phyloP scores from a whole-genome alignment of 495 filamentous ascomycete species.

The Aspergillus cavernicola region DNA sequence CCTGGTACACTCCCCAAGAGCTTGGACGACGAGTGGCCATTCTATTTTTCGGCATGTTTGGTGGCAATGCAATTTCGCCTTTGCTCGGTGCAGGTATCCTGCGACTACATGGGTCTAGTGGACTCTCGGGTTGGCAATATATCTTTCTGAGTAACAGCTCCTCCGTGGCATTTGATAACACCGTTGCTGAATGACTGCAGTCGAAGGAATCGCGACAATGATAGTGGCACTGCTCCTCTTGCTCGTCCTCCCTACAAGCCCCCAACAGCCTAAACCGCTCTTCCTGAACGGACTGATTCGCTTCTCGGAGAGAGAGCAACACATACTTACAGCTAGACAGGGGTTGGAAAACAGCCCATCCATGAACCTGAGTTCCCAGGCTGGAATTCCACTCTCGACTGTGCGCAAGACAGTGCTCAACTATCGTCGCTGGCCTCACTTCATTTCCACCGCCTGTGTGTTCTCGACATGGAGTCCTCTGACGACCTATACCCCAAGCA shows the following conservation, averaged over 20 bases:
- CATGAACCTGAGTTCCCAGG: neutral
- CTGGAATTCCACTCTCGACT: constrained; percentile 5
- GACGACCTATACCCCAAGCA: constrained; percentile 36
- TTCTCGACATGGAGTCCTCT: constrained; percentile 36
- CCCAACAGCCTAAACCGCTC: neutral
- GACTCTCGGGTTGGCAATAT: constrained; percentile 55
- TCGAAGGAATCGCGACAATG: constrained; percentile 49
- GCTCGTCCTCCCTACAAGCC: constrained; percentile 31
- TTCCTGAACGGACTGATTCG: neutral
- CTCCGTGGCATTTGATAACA: too few species aligned
- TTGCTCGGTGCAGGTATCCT: constrained; percentile 44
- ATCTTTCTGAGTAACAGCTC: constrained; percentile 41
- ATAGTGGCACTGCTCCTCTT: constrained; percentile 36
- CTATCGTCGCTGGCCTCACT: constrained; percentile 31
- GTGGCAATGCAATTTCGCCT: constrained; percentile 45
- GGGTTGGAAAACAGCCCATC: neutral
- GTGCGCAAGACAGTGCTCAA: constrained; percentile 22
- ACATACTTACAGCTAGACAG: neutral
- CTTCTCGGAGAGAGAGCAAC: neutral
- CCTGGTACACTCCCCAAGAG: constrained; percentile 52
- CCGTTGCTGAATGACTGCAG: too few species aligned
- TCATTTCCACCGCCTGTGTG: constrained; percentile 31
- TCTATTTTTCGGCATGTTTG: constrained; percentile 51
- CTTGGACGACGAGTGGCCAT: constrained; percentile 46
- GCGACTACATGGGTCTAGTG: constrained; percentile 45